Percentiles rank a stretch among this genome's conserved stretches.
phyloP scores from a whole-genome alignment of 75 land plant genomes.

The Picea glauca region DNA sequence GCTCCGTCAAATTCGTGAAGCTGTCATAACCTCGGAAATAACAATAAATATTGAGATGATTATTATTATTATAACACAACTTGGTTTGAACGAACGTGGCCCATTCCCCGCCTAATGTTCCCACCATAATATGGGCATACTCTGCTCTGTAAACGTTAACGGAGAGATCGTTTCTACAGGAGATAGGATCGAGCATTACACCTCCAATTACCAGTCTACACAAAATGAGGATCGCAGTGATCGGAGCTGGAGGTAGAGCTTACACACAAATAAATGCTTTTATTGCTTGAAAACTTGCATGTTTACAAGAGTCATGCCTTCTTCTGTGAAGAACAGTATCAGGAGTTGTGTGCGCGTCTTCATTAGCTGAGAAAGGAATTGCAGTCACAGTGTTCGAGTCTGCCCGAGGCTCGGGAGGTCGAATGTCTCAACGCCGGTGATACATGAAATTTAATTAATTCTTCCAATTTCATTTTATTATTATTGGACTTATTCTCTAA shows the following conservation, averaged over 20 bases:
- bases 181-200: not conserved
- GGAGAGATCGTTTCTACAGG: not conserved
- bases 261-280: no score
- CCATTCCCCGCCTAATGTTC: no score
- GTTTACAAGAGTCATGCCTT: not conserved
- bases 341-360: conserved; percentile 67
- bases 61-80: no score
- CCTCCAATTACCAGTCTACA: not conserved
- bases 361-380: conserved; percentile 56
- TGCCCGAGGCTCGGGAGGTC: conserved; percentile 82
- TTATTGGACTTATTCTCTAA: not conserved
- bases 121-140: no score
- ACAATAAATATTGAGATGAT: no score
- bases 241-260: conserved; percentile 12
- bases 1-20: no score
- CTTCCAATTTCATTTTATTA: not conserved
- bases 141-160: no score
- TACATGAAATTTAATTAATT: not conserved
- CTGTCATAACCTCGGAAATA: no score
- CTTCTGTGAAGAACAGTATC: conserved; percentile 41
- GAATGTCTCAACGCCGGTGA: conserved; percentile 77
- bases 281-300: no score
- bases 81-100: no score
- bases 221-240: conserved; percentile 9
- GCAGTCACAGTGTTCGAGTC: conserved; percentile 69